Percentiles rank a stretch among this genome's conserved stretches.
These are phyloP conservation scores for Solanum sparsipilum DNA, from an alignment of 257 asterid species.

Conservation along the genomic window DNA sequence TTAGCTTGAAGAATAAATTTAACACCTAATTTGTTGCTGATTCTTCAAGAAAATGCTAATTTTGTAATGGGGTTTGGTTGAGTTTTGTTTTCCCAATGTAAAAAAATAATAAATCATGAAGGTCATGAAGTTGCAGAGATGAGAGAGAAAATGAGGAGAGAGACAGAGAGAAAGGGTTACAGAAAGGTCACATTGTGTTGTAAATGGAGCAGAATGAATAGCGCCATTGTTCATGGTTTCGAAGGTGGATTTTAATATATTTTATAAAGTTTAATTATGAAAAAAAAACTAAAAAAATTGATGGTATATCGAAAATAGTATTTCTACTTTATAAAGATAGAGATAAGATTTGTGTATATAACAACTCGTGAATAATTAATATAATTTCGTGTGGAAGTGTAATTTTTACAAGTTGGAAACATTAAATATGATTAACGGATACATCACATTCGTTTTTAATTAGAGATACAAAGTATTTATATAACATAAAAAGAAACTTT, in stretches of 20 bases:
- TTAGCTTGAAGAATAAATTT: constrained; percentile 23
- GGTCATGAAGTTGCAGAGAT: constrained; percentile 5
- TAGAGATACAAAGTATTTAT: background rate
- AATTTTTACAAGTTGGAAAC: background rate
- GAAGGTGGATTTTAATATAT: background rate
- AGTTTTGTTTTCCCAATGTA: background rate
- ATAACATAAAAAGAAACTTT: too few relatives aligned
- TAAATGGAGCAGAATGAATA: constrained; percentile 41
- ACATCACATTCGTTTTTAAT: too few relatives aligned
- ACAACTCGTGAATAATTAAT: too few relatives aligned
- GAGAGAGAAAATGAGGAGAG: background rate
- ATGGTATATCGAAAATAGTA: too few relatives aligned
- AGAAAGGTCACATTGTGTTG: constrained; percentile 16
- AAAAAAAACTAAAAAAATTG: too few relatives aligned
- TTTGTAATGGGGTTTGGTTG: constrained; percentile 11
- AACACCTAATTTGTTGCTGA: background rate
- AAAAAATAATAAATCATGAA: background rate
- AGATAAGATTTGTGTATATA: too few relatives aligned
- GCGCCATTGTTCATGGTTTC: constrained; percentile 29
- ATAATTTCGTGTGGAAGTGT: background rate
- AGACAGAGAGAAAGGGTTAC: background rate
- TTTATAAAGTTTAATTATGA: too few relatives aligned
- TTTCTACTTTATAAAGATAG: too few relatives aligned
- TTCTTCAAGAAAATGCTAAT: background rate
- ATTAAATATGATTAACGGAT: too few relatives aligned